Evolutionary conservation across 768 basidiomycete genomes (phyloP), one percentile per base, ranked within the genome.

Genomic region (Xerocomus brunneocitrinus): DNA sequence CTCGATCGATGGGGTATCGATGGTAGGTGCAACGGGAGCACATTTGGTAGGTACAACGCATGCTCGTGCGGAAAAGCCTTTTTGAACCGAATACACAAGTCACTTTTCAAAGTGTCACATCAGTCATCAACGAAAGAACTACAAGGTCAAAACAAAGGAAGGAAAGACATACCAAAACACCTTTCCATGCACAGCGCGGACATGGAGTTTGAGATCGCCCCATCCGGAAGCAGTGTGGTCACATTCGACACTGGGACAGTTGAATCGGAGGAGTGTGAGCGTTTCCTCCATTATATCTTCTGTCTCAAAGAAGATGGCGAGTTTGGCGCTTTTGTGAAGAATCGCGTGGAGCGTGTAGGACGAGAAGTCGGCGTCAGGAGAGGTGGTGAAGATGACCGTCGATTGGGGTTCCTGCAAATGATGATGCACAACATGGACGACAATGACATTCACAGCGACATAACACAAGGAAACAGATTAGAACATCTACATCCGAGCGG

Each of bases 41-140:
- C 56, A 67, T 79, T 72, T 7, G 80, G 76, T 1, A 83, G 76
- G 66, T 95, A 99, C 25, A 97, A 67, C 1, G 84, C 81, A 64
- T 98, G 97, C 68, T 99, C 95, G 69, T 99, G 95, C 1, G 91
- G 77, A 67, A 99, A 99, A 35, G 98, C 88, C 62, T 97, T 97
- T 73, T 98, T 95, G 68, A 79, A 79, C 47, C 84, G 79, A 50
- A 93, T 84, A 65, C 97, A 99, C 2, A 99, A 67, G 60, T 92
- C 91, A 62, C 91, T 94, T 41, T 41, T 24, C 10, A 12, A 10
- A 22, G n/a, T 22, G 38, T 40, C 5, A 24, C 39, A 24, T 22
- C 39, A 40, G 22, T 25, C 22, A 41, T 41, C 40, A 24, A 41
- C 40, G 9, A 10, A 12, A 19, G 25, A n/a, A 16, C 28, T 12